phyloP scores from a whole-genome alignment of 805 yeast genomes.

The Osmozyma mogii region DNA sequence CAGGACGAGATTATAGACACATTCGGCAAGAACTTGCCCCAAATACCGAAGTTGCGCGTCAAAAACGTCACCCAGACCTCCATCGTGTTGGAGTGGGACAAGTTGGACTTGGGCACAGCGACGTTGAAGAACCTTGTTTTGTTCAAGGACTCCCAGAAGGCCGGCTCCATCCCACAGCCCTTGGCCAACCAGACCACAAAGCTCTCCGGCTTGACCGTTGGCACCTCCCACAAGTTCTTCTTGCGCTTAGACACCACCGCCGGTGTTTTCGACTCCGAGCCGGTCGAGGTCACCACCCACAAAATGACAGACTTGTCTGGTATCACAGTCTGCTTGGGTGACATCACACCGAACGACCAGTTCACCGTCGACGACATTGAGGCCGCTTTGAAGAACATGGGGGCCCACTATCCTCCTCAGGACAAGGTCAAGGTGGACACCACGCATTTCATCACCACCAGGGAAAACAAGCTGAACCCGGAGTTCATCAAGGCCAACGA shows the following conservation, averaged over 20 bases:
- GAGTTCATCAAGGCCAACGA: conserved; percentile 76
- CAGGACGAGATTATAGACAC: conserved; percentile 68
- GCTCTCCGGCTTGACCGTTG: conserved; percentile 85
- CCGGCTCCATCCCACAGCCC: conserved; percentile 83
- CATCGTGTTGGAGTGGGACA: conserved; percentile 93
- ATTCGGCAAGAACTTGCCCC: conserved; percentile 70
- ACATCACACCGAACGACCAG: conserved; percentile 50
- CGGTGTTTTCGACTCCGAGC: conserved; percentile 69
- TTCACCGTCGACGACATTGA: conserved; percentile 47
- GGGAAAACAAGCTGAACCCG: conserved; percentile 50
- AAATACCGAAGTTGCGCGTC: conserved; percentile 57
- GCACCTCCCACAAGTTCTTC: conserved; percentile 71
- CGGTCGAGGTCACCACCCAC: conserved; percentile 69
- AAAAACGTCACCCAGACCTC: conserved; percentile 89
- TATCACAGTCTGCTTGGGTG: conserved; percentile 84
- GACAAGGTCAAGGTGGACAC: conserved; percentile 76
- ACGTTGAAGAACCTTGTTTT: conserved; percentile 66
- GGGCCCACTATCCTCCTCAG: conserved; percentile 70
- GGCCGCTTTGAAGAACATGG: conserved; percentile 57
- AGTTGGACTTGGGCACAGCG: conserved; percentile 75
- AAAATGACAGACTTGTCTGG: conserved; percentile 95
- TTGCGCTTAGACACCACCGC: conserved; percentile 82
- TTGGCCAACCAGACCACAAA: conserved; percentile 71
- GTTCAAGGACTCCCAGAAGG: conserved; percentile 63
- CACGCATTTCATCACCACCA: conserved; percentile 79